Evolutionary conservation across 208 protist species (phyloP), one percentile per base, ranked within the genome.

Genomic region (Leptomonas pyrrhocoris): DNA sequence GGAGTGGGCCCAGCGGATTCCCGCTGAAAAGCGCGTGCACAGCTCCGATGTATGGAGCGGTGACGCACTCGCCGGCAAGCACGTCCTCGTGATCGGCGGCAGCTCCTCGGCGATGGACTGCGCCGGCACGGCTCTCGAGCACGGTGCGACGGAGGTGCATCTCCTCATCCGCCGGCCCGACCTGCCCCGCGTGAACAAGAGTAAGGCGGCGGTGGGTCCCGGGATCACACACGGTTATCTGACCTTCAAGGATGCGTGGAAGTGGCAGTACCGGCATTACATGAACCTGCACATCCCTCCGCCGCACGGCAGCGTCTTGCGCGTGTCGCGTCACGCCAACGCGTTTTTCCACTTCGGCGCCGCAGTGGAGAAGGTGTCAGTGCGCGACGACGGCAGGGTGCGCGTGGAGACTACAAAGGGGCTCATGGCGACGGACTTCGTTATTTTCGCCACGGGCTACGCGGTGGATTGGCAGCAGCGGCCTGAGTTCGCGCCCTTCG

Each of bases 71-170:
- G 31, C 46, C 15, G 45, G 49, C 34, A 57, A 65, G 38, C 42
- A 53, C 42, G 67, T 73, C 25, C 57, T 48, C 8, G 57, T 65
- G 4, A 73, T 73, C 49, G 57, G 67, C 27, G 67, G 67, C 18
- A 34, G 67, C 16, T 65, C 69, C 1, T 73, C 58, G 0, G 68
- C 59, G 48, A 68, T 54, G 60, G 69, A 57, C 21, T 55, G 43
- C 38, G 69, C 40, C 21, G 30, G 16, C 34, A 62, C 54, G 12
- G 69, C 45, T 12, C 53, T 68, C 15, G 67, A 65, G 57, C 27
- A 61, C 55, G 59, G 60, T 18, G 69, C 30, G 15, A 48, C 21
- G 13, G 50, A 60, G 59, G 53, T 68, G 59, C 59, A 74, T 19
- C 65, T 71, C 16, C 59, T 74, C n/a, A 54, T 67, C 38, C 43